Evolutionary conservation across 257 asterid species (phyloP).

Genomic region (Pogostemon cablin): DNA sequence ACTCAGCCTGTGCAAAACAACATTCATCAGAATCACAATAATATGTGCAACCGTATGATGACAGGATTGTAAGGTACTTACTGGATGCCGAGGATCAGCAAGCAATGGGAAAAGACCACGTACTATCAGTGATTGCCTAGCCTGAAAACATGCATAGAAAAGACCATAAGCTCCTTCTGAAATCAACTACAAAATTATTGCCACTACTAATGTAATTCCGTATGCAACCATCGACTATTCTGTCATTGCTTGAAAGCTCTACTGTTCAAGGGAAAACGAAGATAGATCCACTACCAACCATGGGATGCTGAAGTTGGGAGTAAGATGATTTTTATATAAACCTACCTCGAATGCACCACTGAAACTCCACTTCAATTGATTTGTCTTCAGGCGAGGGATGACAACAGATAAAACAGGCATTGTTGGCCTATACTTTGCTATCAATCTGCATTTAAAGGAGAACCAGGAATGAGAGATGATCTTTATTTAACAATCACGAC

Average conservation of each 20-base stretch:
- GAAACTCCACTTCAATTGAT: slow-evolving; percentile 89
- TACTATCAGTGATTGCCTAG: slow-evolving; percentile 90
- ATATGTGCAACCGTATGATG: background rate
- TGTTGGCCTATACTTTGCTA: slow-evolving; percentile 92
- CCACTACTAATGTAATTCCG: no score
- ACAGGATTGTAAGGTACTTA: slow-evolving; percentile 42
- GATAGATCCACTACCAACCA: background rate
- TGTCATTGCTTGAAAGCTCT: no score
- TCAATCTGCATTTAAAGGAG: slow-evolving; percentile 53
- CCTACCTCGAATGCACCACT: slow-evolving; percentile 91
- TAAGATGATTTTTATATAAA: background rate
- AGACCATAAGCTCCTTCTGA: slow-evolving; percentile 14
- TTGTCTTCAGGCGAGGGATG: slow-evolving; percentile 91
- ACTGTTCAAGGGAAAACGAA: no score
- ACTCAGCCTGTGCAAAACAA: slow-evolving; percentile 56
- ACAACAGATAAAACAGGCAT: slow-evolving; percentile 94
- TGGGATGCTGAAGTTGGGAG: background rate
- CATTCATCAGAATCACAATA: no score
- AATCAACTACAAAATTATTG: background rate
- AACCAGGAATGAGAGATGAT: background rate
- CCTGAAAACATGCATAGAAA: slow-evolving; percentile 44
- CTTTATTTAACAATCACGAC: background rate
- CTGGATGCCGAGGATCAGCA: slow-evolving; percentile 96
- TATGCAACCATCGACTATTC: no score
- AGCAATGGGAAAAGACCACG: slow-evolving; percentile 92